Base-by-base conservation (phyloP, 495 filamentous ascomycete genomes). In the Xylaria grammica region DNA sequence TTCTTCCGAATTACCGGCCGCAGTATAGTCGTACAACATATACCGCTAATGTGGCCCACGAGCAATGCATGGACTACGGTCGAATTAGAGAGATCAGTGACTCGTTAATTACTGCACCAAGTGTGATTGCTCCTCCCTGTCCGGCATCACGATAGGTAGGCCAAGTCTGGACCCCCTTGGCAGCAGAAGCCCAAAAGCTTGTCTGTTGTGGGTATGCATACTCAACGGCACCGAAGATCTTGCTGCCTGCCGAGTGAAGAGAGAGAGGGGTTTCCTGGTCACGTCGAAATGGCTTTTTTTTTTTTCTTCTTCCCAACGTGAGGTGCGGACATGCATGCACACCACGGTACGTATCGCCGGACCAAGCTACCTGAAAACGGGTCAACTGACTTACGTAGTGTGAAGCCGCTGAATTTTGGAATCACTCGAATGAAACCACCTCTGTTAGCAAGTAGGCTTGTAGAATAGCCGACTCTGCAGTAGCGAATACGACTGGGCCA, bases 171-270 rank as follows among this genome's bases (percentile, higher is more conserved):
- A 20, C 27, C 17, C 29, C 24, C 56, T 59, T 59, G 56, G 56
- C 56, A 59, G 19, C 56, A 42, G 42, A 48, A 46, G 56, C 56
- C 56, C 40, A 36, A 59, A 59, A 59, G 56, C 56, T 59, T 59
- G 56, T 59, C 56, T 59, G 20, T n/a, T 32, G 4, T 26, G 40
- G 40, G 4, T n/a, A 15, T 44, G 17, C 40, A 44, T 15, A 24
- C 3, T 9, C 45, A 20, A 48, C 19, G 22, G 22, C n/a, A 29
- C 26, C 38, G 38, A 58, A 45, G 38, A 58, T 46, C 40, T 9
- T 44, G 55, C 13, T 46, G 1, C 24, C 40, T 6, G 38, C 11
- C 24, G 13, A 13, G 11, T n/a, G 42, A 45, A 7, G 11, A n/a
- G 42, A n/a, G 9, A 4, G 7, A 19, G n/a, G 40, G 40, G 40